These are phyloP conservation scores for Piper betle DNA, from an alignment of 164 flowering plant genomes.

Conservation along the genomic window DNA sequence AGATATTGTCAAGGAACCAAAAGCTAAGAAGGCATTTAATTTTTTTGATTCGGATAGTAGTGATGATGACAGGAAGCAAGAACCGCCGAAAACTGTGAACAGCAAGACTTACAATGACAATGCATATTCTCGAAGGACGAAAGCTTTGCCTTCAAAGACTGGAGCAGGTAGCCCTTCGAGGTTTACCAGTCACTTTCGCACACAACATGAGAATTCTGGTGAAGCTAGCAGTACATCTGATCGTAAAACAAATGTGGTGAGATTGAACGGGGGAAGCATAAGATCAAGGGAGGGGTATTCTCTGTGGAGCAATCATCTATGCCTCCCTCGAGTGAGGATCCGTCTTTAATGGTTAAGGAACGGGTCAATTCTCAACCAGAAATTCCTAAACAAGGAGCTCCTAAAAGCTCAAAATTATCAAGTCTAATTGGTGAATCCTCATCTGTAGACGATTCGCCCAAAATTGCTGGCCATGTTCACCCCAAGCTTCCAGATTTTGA, in stretches of 20 bases:
- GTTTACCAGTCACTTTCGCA: constrained; percentile 1
- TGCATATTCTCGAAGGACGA: constrained; percentile 47
- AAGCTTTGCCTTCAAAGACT: constrained; percentile 18
- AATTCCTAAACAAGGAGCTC: neutral
- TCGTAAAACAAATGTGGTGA: neutral
- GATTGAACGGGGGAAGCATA: neutral
- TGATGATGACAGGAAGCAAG: constrained; percentile 8
- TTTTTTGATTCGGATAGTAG: constrained; percentile 6
- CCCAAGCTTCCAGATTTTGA: constrained; percentile 95
- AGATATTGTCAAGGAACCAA: constrained; percentile 9
- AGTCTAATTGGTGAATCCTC: constrained; percentile 11
- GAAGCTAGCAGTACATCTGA: constrained; percentile 15
- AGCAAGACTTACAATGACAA: constrained; percentile 11
- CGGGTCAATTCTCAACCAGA: neutral
- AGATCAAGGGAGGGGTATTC: neutral
- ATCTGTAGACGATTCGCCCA: constrained; percentile 23
- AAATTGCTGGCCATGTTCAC: constrained; percentile 72
- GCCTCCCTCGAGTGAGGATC: neutral
- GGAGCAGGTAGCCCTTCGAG: constrained; percentile 8
- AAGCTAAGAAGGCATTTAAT: constrained; percentile 2
- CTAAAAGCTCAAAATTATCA: constrained; percentile 9
- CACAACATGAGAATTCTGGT: neutral
- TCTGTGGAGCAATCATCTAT: constrained; percentile 3
- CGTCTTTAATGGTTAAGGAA: neutral
- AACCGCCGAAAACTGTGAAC: neutral